Percentiles rank a stretch among this genome's conserved stretches.
These are phyloP conservation scores for Bidens hawaiensis DNA, from an alignment of 140 eudicot species.

Conservation along the genomic window DNA sequence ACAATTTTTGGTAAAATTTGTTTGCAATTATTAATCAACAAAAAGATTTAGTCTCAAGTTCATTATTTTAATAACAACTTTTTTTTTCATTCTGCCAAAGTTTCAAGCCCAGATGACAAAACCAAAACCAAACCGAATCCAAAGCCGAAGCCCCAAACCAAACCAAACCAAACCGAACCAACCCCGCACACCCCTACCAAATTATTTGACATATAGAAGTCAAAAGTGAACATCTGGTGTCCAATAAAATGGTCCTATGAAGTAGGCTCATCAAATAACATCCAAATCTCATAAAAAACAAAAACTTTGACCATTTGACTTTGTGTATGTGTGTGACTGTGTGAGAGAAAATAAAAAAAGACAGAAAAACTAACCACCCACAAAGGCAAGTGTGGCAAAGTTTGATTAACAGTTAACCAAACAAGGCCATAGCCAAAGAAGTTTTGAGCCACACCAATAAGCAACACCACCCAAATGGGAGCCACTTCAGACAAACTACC, in stretches of 20 bases:
- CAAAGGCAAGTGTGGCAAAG: slow-evolving; percentile 52
- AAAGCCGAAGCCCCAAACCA: too few species aligned
- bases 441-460: slow-evolving; percentile 64
- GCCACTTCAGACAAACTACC: slow-evolving; percentile 60
- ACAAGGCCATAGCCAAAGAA: slow-evolving; percentile 72
- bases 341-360: not conserved
- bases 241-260: not conserved
- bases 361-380: slow-evolving; percentile 61
- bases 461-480: slow-evolving; percentile 63
- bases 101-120: too few species aligned
- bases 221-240: not conserved
- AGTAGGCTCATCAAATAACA: too few species aligned
- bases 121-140: too few species aligned
- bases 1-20: not conserved
- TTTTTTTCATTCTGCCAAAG: too few species aligned
- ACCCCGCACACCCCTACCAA: not conserved
- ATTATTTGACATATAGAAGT: slow-evolving; percentile 18
- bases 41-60: too few species aligned
- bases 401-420: slow-evolving; percentile 53
- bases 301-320: not conserved
- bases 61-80: too few species aligned
- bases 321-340: not conserved
- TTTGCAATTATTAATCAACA: too few species aligned
- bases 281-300: too few species aligned
- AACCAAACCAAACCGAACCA: too few species aligned